Evolutionary conservation across 108 stramenopile genomes (phyloP).

Genomic region (Craspedostauros australis): DNA sequence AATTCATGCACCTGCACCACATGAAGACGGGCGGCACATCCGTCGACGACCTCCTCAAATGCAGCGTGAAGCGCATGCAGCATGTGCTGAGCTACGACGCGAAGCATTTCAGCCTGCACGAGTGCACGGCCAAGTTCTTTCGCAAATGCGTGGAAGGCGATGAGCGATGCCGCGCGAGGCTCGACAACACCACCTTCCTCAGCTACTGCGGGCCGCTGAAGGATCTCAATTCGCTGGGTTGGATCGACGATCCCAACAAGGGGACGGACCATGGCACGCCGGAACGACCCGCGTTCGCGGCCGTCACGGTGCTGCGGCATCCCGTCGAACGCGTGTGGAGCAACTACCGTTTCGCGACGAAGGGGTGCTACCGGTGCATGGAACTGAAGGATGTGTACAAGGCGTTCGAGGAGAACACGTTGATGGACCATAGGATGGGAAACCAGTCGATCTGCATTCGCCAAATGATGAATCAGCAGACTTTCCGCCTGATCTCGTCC

Average conservation of each 20-base stretch:
- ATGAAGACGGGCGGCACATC: conserved; percentile 81
- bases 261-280: background rate
- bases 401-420: conserved; percentile 36
- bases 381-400: conserved; percentile 53
- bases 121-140: conserved; percentile 18
- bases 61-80: conserved; percentile 31
- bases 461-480: too few relatives aligned
- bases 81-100: background rate
- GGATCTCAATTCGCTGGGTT: conserved; percentile 46
- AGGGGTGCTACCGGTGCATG: conserved; percentile 54
- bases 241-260: conserved; percentile 16
- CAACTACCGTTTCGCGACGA: conserved; percentile 67
- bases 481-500: too few relatives aligned
- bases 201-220: conserved; percentile 63
- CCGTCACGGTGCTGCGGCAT: conserved; percentile 61
- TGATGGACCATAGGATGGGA: too few relatives aligned
- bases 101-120: conserved; percentile 19
- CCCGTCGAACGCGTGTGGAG: conserved; percentile 80
- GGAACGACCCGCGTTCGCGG: conserved; percentile 18
- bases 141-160: conserved; percentile 12
- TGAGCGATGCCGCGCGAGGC: conserved; percentile 1
- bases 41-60: conserved; percentile 44
- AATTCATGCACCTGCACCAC: conserved; percentile 78
- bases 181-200: conserved; percentile 36
- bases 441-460: too few relatives aligned